Evolutionary conservation across 2,329 filamentous ascomycete genomes (phyloP).

Genomic region (Penicillium sp.): DNA sequence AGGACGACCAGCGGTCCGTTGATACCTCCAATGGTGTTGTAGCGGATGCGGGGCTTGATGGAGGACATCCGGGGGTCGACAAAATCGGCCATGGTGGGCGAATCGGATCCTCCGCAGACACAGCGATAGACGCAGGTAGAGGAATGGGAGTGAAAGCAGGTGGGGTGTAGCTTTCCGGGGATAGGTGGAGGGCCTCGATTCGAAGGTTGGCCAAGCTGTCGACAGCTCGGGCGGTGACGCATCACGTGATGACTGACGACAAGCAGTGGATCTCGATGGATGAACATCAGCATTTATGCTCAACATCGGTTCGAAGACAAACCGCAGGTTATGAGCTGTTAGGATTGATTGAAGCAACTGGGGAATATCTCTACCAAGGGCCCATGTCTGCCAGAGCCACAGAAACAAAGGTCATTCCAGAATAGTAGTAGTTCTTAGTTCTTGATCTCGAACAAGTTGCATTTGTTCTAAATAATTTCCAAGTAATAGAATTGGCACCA

Average conservation of each 20-base stretch:
- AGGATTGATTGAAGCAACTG: not conserved
- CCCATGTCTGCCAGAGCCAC: no score
- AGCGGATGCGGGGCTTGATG: constrained; percentile 74
- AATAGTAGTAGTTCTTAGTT: not conserved
- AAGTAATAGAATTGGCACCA: not conserved
- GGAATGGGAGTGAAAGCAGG: constrained; percentile 13
- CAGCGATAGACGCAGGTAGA: constrained; percentile 8
- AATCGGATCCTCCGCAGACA: constrained; percentile 16
- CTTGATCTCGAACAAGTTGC: not conserved
- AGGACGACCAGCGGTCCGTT: constrained; percentile 97
- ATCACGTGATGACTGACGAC: constrained; percentile 20
- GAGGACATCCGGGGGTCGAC: constrained; percentile 49
- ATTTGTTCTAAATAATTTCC: not conserved
- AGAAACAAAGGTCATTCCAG: no score
- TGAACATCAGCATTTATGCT: not conserved
- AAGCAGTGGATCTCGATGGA: not conserved
- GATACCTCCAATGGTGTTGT: constrained; percentile 98
- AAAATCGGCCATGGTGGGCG: constrained; percentile 41
- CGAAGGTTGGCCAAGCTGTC: constrained; percentile 26
- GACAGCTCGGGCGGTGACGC: constrained; percentile 26
- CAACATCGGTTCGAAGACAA: not conserved
- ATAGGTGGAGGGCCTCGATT: constrained; percentile 2
- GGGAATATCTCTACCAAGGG: not conserved
- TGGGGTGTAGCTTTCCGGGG: constrained; percentile 10
- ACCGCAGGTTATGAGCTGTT: not conserved